Evolutionary conservation across 2,329 filamentous ascomycete genomes (phyloP).

Genomic region (Tricladium varicosporioides): DNA sequence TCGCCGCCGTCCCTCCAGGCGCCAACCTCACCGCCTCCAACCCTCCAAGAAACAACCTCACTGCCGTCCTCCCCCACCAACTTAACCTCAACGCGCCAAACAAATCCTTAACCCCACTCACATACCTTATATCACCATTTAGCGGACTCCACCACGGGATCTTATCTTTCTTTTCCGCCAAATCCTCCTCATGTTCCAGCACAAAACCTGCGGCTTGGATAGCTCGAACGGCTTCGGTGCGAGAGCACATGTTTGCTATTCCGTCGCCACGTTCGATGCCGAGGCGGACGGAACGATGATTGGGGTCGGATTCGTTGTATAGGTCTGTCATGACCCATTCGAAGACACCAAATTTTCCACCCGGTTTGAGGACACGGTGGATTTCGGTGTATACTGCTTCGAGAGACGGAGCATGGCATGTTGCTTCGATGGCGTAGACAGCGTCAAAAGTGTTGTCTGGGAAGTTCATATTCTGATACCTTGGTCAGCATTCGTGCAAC

Average conservation of each 20-base stretch:
- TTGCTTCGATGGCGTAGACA: conserved; percentile 96
- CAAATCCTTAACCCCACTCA: conserved; percentile 75
- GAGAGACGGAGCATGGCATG: conserved; percentile 86
- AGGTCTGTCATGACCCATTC: conserved; percentile 98
- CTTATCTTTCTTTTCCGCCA: conserved; percentile 72
- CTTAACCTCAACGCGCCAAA: not conserved
- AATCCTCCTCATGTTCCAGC: conserved; percentile 78
- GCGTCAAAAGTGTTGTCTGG: conserved; percentile 89
- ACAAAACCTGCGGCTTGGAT: conserved; percentile 88
- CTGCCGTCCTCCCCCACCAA: not conserved
- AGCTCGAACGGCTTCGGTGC: conserved; percentile 76
- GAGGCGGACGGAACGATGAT: conserved; percentile 86
- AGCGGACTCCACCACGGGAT: conserved; percentile 95
- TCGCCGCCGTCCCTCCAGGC: conserved; percentile 76
- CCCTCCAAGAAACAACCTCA: not conserved
- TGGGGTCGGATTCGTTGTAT: conserved; percentile 85
- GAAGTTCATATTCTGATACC: conserved; percentile 81
- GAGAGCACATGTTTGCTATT: conserved; percentile 94
- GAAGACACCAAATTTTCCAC: conserved; percentile 93
- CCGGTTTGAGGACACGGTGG: conserved; percentile 91
- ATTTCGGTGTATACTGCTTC: conserved; percentile 94
- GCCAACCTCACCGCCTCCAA: not conserved
- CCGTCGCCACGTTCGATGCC: conserved; percentile 95
- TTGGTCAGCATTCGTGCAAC: not conserved
- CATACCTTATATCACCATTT: conserved; percentile 79